A percentile compares a stretch with the other conserved stretches of the same genome.
Evolutionary conservation across 2,329 filamentous ascomycete species (phyloP).

Genomic region (Microsporum ferrugineum): DNA sequence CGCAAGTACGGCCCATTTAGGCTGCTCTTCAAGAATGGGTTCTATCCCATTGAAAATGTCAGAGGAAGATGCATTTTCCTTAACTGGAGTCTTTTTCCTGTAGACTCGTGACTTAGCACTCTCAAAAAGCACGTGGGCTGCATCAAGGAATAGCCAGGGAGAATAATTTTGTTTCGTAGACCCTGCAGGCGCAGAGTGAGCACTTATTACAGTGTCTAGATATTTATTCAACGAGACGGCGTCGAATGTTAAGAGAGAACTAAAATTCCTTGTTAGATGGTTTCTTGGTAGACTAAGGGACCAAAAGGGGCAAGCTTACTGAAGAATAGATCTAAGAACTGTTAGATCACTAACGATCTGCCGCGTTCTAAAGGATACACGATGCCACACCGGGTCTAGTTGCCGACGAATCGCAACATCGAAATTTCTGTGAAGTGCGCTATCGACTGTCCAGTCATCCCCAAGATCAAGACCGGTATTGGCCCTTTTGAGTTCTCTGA

Average conservation of each 20-base stretch:
- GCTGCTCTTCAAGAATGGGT: conserved; percentile 82
- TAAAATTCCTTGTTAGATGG: conserved; percentile 14
- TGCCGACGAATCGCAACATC: conserved; percentile 80
- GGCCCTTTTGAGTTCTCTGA: conserved; percentile 82
- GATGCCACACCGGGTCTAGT: conserved; percentile 92
- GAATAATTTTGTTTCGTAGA: conserved; percentile 81
- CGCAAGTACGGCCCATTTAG: conserved; percentile 84
- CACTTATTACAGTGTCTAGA: conserved; percentile 84
- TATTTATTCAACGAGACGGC: conserved; percentile 85
- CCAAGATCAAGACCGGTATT: conserved; percentile 78
- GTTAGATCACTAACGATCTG: conserved; percentile 87
- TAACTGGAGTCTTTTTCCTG: conserved; percentile 52
- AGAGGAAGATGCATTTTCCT: conserved; percentile 21
- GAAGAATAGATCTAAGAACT: conserved; percentile 69
- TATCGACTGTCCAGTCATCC: conserved; percentile 92
- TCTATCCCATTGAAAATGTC: conserved; percentile 44
- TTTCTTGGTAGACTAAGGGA: not conserved
- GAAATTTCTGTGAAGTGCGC: conserved; percentile 82
- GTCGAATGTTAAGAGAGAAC: conserved; percentile 68
- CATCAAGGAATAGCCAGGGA: conserved; percentile 92
- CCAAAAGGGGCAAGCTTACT: conserved; percentile 36
- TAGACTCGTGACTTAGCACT: conserved; percentile 83
- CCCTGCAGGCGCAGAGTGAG: conserved; percentile 76
- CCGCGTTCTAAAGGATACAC: conserved; percentile 85
- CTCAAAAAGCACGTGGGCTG: conserved; percentile 86